phyloP scores from a whole-genome alignment of 148 eudicot genomes.

The Rhododendron vialii region DNA sequence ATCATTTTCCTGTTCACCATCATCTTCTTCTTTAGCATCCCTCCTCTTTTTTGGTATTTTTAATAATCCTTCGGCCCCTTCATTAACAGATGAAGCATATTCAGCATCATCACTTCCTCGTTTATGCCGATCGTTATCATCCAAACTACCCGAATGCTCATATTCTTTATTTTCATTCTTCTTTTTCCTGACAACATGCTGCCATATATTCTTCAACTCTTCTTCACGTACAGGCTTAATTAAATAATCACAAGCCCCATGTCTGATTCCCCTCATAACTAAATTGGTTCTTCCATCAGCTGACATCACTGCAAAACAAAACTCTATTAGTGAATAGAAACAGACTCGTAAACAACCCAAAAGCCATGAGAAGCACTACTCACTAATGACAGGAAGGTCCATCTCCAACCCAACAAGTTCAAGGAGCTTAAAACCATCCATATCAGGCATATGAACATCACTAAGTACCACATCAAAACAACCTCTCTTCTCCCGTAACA shows the following conservation, averaged over 20 bases:
- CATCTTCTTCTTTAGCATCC: slow-evolving; percentile 45
- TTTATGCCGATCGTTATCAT: slow-evolving; percentile 35
- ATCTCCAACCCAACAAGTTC: slow-evolving; percentile 62
- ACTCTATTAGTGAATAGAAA: neutral
- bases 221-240: slow-evolving; percentile 57
- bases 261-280: slow-evolving; percentile 47
- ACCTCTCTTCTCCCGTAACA: slow-evolving; percentile 47
- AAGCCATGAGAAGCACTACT: slow-evolving; percentile 15
- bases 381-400: slow-evolving; percentile 67
- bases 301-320: slow-evolving; percentile 48
- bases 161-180: slow-evolving; percentile 37
- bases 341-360: neutral
- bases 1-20: slow-evolving; percentile 39
- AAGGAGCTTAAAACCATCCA: slow-evolving; percentile 70
- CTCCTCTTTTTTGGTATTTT: slow-evolving; percentile 38
- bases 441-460: slow-evolving; percentile 71
- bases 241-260: slow-evolving; percentile 59
- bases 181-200: slow-evolving; percentile 54
- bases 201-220: slow-evolving; percentile 62
- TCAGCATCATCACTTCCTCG: slow-evolving; percentile 39
- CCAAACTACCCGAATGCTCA: slow-evolving; percentile 37
- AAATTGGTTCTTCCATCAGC: slow-evolving; percentile 46
- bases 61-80: slow-evolving; percentile 33
- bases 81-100: slow-evolving; percentile 42
- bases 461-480: slow-evolving; percentile 53